Percentiles rank a stretch among this genome's conserved stretches.
These are phyloP conservation scores for Croton laevigatus DNA, from an alignment of 441 rosid species.

Conservation along the genomic window DNA sequence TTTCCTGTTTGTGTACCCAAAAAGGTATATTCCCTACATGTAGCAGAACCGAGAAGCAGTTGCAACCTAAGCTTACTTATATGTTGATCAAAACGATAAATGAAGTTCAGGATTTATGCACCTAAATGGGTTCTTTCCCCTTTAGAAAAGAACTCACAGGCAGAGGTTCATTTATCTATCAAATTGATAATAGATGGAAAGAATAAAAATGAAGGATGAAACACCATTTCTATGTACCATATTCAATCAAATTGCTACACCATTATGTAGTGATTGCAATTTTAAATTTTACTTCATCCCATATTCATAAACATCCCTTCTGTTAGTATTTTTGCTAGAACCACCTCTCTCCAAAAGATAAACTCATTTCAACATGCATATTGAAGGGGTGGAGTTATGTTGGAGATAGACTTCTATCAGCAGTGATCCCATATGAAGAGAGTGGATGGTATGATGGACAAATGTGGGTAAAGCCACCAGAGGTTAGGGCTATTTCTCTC, in stretches of 20 bases:
- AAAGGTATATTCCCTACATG: not conserved
- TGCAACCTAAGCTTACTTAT: not conserved
- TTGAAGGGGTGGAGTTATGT: constrained; percentile 94
- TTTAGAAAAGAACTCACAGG: not conserved
- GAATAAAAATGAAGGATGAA: not conserved
- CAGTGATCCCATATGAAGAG: constrained; percentile 93
- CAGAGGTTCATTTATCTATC: not conserved
- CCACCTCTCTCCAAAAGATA: not conserved
- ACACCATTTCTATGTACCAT: not conserved
- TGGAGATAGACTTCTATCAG: constrained; percentile 93
- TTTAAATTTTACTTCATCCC: not conserved
- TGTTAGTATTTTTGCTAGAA: not conserved
- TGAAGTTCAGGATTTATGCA: not conserved
- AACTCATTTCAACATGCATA: constrained; percentile 14
- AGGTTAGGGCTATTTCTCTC: constrained; percentile 45
- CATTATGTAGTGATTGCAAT: not conserved
- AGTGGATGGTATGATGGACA: constrained; percentile 98
- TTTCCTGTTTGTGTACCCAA: not conserved
- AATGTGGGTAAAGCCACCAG: constrained; percentile 97
- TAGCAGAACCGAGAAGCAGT: not conserved
- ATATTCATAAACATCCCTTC: not conserved
- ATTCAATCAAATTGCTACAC: not conserved
- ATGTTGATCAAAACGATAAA: not conserved
- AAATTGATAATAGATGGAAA: not conserved
- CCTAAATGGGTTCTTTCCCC: not conserved